Conservation (phyloP, 768 basidiomycete species). For the Amanita exitialis region DNA sequence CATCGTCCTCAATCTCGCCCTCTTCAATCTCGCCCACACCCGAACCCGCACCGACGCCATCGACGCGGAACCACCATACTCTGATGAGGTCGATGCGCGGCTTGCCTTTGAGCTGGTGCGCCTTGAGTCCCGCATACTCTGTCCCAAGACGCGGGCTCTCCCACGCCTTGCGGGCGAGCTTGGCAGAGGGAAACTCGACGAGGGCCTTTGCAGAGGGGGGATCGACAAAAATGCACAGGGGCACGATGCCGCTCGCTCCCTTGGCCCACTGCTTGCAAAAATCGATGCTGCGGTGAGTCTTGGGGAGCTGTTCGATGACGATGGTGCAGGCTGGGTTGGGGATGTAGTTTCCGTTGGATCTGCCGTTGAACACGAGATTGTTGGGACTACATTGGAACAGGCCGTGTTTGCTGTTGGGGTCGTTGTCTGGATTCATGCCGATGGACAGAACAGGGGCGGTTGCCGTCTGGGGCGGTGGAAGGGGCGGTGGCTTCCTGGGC, state of each 20-base stretch:
- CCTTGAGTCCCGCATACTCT: conserved; percentile 16
- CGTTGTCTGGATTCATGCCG: conserved; percentile 36
- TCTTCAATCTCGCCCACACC: conserved; percentile 38
- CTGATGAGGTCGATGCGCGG: conserved; percentile 33
- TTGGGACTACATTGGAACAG: conserved; percentile 21
- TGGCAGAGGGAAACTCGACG: conserved; percentile 37
- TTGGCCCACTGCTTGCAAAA: conserved; percentile 33
- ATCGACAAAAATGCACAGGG: conserved; percentile 33
- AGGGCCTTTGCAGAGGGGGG: conserved; percentile 32
- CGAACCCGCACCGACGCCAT: conserved; percentile 26
- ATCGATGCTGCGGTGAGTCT: conserved; percentile 32
- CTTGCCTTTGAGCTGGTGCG: conserved; percentile 31
- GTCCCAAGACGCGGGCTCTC: conserved; percentile 34
- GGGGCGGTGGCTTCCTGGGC: conserved; percentile 2
- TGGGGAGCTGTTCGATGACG: conserved; percentile 48
- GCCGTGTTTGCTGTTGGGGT: conserved; percentile 37
- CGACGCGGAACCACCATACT: conserved; percentile 41
- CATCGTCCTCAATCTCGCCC: conserved; percentile 37
- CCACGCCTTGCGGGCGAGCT: conserved; percentile 38
- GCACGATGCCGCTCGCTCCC: conserved; percentile 23
- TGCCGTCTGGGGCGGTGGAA: conserved; percentile 6
- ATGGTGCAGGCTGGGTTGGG: conserved; percentile 42
- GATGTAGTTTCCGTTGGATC: conserved; percentile 15
- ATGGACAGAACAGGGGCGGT: conserved; percentile 17
- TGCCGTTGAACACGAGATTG: not conserved